Conservation (phyloP, 2,329 filamentous ascomycete species). For the Beauveria bassiana region DNA sequence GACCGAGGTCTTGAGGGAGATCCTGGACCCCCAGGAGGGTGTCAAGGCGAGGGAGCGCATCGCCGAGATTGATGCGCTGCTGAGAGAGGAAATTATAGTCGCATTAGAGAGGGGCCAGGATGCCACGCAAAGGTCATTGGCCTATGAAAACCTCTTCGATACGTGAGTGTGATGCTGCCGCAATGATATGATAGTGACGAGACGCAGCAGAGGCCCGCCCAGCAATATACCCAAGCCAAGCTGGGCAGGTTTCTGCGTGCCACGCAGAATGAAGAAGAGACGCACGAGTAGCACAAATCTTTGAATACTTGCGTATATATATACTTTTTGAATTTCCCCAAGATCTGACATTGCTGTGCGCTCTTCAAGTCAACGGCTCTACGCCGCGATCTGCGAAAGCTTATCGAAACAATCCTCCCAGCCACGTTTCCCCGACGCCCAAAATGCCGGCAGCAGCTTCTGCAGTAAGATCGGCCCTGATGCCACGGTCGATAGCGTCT, state of each 20-base stretch:
- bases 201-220: not conserved
- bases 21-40: conserved; percentile 3
- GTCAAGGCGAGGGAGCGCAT: conserved; percentile 3
- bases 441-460: not conserved
- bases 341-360: too few species aligned
- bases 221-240: not conserved
- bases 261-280: not conserved
- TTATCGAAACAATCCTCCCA: not conserved
- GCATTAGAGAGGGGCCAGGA: conserved; percentile 1
- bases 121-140: not conserved
- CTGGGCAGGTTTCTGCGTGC: not conserved
- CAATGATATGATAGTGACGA: not conserved
- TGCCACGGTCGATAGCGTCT: not conserved
- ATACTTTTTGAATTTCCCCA: too few species aligned
- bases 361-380: not conserved
- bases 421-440: not conserved
- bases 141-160: not conserved
- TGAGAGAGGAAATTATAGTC: not conserved
- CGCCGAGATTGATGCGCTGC: not conserved
- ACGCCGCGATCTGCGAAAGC: not conserved
- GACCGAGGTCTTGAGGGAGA: conserved; percentile 3
- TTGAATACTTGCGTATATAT: too few species aligned
- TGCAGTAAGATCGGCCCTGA: not conserved
- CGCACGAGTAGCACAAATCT: too few species aligned
- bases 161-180: not conserved